Conservation (phyloP, 169 alveolate genomes). For the Cryptosporidium baileyi region DNA sequence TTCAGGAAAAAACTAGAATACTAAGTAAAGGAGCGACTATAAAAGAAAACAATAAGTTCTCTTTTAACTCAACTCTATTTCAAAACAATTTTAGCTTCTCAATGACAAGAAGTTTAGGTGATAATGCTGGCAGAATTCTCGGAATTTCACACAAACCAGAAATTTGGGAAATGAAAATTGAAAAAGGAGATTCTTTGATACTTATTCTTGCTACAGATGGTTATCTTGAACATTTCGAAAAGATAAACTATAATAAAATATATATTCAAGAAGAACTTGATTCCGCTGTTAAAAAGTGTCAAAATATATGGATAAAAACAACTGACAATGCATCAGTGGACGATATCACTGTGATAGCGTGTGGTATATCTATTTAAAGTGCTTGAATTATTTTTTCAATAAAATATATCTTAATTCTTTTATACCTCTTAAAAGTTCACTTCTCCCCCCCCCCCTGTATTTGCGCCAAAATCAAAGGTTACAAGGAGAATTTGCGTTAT, state of each 20-base stretch:
- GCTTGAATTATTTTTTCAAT: not conserved
- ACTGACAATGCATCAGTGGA: slow-evolving; percentile 53
- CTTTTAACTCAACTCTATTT: not conserved
- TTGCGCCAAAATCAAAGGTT: no score
- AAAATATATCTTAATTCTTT: not conserved
- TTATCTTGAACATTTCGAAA: slow-evolving; percentile 10
- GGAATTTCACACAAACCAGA: slow-evolving; percentile 51
- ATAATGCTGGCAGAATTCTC: slow-evolving; percentile 1
- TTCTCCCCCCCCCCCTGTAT: no score
- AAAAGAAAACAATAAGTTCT: slow-evolving; percentile 13
- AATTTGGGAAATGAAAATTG: slow-evolving; percentile 51
- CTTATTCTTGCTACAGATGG: slow-evolving; percentile 51
- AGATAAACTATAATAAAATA: slow-evolving; percentile 4
- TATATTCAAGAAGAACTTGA: slow-evolving; percentile 49
- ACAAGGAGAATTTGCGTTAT: no score
- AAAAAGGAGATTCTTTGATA: not conserved
- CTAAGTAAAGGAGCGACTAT: slow-evolving; percentile 3
- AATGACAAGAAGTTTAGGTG: slow-evolving; percentile 58
- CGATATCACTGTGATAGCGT: slow-evolving; percentile 49
- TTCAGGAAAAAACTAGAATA: slow-evolving; percentile 12
- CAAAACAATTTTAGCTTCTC: not conserved
- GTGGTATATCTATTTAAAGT: not conserved
- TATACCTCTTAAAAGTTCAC: no score
- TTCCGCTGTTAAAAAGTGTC: slow-evolving; percentile 26
- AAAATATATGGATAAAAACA: slow-evolving; percentile 25